A percentile compares a stretch with the other conserved stretches of the same genome.
phyloP scores from a whole-genome alignment of 2,329 filamentous ascomycete species.

The Chaetothyriales sp. region DNA sequence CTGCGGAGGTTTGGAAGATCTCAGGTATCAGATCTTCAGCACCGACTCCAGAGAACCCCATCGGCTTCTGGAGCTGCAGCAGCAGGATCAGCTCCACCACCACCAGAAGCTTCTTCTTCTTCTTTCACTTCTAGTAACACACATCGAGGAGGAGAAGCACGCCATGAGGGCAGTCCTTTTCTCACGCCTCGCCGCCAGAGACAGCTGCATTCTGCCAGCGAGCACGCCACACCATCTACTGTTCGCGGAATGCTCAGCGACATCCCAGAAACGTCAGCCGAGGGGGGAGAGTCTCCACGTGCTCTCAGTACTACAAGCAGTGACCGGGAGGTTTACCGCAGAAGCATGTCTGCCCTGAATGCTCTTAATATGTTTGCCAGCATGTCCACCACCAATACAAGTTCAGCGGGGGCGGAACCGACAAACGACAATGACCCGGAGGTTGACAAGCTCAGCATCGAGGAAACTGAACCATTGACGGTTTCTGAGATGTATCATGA shows the following conservation, averaged over 20 bases:
- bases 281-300: constrained; percentile 1
- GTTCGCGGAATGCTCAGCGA: constrained; percentile 9
- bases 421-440: neutral
- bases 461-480: neutral
- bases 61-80: neutral
- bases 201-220: neutral
- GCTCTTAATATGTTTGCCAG: constrained; percentile 3
- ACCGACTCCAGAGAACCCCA: neutral
- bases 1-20: neutral
- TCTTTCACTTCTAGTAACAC: neutral
- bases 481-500: neutral
- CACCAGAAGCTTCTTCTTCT: too few relatives aligned
- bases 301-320: constrained; percentile 11
- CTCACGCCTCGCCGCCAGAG: neutral
- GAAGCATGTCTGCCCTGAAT: constrained; percentile 11
- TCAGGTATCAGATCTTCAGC: neutral
- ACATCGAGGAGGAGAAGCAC: neutral
- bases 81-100: too few relatives aligned
- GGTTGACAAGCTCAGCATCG: neutral
- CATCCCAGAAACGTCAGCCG: constrained; percentile 9
- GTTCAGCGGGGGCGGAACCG: neutral
- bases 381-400: neutral
- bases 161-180: neutral
- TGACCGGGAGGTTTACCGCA: constrained; percentile 12
- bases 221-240: neutral